Evolutionary conservation across 228 moss, liverwort and hornwort species (phyloP), one percentile per base, ranked within the genome.

Genomic region (Sphagnum magellanicum): DNA sequence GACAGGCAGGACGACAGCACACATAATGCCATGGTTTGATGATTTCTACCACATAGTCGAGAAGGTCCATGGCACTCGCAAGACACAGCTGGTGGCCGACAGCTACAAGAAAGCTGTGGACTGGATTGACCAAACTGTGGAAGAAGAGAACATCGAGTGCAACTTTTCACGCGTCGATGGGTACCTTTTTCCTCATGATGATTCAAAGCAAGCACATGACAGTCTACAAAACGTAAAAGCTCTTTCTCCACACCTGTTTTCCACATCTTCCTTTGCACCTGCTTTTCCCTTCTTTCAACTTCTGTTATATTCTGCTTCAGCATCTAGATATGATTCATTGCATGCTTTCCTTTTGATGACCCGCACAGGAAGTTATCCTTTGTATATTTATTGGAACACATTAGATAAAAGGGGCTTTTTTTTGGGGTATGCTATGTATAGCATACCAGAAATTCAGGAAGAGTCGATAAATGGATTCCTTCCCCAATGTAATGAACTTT

Each of bases 1-100:
- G 59, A 80, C 77, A 59, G 77, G 80, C 10, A 83, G 77, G 72
- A 75, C 83, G 51, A 78, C 78, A 48, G 75, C 78, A 10, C 75
- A 78, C 68, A 49, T 81, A 59, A 84, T 75, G 78, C 68, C 78
- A 50, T 75, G 78, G 84, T 77, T 74, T 66, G 81, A 84, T 59
- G 75, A 81, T 50, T 81, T 77, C 64, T 78, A 70, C 50, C 62
- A 68, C 63, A 4, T 58, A 51, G 61, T 83, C 60, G 83, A 83
- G 50, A 68, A 68, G 50, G 14, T 58, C 9, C 68, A 70, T 67
- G 80, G 77, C 5, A 50, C 6, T 8, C 61, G 71, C 4, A 75
- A 16, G 71, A 72, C 75, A 71, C 75, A 73, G 53, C 9, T 73
- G 32, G 75, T 84, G 48, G 78, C 77, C 16, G 75, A 81, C 4